Evolutionary conservation across 2,329 filamentous ascomycete species (phyloP), one percentile per base, ranked within the genome.

Genomic region (Xylogone sp.): DNA sequence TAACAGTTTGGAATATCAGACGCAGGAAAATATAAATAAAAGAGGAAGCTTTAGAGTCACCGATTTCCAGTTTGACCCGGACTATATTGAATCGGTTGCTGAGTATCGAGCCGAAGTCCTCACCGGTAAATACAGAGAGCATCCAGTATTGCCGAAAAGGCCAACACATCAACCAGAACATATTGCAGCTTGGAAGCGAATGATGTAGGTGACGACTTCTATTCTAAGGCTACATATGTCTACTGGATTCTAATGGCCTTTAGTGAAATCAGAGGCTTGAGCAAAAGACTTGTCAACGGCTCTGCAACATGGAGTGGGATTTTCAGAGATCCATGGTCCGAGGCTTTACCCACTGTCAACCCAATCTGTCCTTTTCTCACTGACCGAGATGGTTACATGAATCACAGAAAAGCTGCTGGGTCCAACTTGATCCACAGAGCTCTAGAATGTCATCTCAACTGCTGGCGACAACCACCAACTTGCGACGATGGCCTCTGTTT

Each of bases 261-360:
- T 9, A 53, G 46, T 24, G 51, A 49, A 46, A 42, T 49, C 12
- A 49, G 43, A 42, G 51, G 52, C 16, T 42, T 50, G 9, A 47
- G 42, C 5, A 53, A 47, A 24, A 48, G 47, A 34, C 42, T 51
- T 3, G 50, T 53, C 16, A 45, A 50, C 20, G 49, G 48, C 18
- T 48, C 45, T 21, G 52, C 50, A 22, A 46, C 46, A 2, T 53
- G 51, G 46, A 53, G 43, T 18, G 42, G 47, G 9, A 53, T 46
- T 42, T 53, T 51, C 27, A 44, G 49, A 27, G 48, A 51, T 34
- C 52, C 46, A 8, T 53, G 52, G 48, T 48, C 48, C 19, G 52
- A 50, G 19, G 52, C 52, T 39, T 42, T 50, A 22, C 49, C 52
- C 12, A 44, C 46, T 19, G 44, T 48, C 29, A 53, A 47, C 24